phyloP scores from a whole-genome alignment of 208 protist genomes.

The Herpetomonas samuelpessoai region DNA sequence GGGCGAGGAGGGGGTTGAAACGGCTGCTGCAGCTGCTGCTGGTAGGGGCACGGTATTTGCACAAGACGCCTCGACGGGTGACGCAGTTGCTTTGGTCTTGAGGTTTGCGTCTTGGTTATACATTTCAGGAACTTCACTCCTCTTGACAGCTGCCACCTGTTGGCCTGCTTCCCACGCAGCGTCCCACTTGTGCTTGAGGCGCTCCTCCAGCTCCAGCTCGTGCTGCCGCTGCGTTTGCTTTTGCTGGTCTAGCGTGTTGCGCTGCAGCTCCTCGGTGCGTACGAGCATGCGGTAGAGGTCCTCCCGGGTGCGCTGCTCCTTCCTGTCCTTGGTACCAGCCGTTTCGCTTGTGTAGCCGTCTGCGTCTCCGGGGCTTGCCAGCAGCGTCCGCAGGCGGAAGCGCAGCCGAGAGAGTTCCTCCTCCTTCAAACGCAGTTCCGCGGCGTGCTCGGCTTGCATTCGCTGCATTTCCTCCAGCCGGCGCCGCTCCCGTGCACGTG shows the following conservation, averaged over 20 bases:
- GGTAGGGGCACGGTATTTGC: too few species aligned
- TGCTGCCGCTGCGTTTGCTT: conserved; percentile 30
- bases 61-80: too few species aligned
- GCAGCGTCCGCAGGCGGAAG: conserved; percentile 54
- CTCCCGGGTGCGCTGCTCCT: conserved; percentile 10
- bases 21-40: too few species aligned
- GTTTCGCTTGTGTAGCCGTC: background rate
- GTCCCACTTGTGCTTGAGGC: conserved; percentile 1
- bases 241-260: conserved; percentile 35
- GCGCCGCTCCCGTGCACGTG: conserved; percentile 58
- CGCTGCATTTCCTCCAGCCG: conserved; percentile 67
- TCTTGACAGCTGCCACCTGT: too few species aligned
- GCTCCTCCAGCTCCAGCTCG: conserved; percentile 9
- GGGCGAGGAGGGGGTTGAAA: too few species aligned
- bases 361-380: background rate
- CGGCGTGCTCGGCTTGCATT: conserved; percentile 66
- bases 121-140: too few species aligned
- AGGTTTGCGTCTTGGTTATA: too few species aligned
- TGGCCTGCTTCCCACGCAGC: background rate
- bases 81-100: too few species aligned
- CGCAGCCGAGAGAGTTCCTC: conserved; percentile 71
- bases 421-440: conserved; percentile 78
- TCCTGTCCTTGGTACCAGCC: background rate
- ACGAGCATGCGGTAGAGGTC: conserved; percentile 44
- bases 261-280: conserved; percentile 50